Evolutionary conservation across 1,284 basidiomycete species (phyloP), one percentile per base, ranked within the genome.

Genomic region (Leucoagaricus sp.): DNA sequence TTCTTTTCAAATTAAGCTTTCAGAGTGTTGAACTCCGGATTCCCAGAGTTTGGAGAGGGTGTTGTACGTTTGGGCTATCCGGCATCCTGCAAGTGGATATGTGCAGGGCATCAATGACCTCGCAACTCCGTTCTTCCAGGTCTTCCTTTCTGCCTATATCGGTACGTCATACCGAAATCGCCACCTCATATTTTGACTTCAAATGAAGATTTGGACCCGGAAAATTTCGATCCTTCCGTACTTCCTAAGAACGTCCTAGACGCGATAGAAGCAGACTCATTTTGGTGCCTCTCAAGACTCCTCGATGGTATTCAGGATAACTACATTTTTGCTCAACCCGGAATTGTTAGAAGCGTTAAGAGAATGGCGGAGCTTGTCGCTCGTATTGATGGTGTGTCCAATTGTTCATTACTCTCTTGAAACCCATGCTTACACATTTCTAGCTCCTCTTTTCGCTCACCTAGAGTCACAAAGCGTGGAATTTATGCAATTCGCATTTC

Each of bases 61-160:
- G 60, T 75, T 98, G 29, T 98, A 98, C 65, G 94, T 98, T 17
- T 98, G 95, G 95, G 96, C 96, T 7, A 96, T 98, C 65, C 84
- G 96, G 60, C 96, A 98, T 76, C 95, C 95, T 1, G 95, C 96
- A 0, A 94, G 91, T 61, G 95, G 95, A 9, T 98, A 98, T 70
- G 95, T 98, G 7, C 95, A 98, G 72, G 95, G 95, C 19, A 98
- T 98, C 72, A 98, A 98, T 70, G 95, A 98, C 70, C 87, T 98
- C 45, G 95, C 87, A 4, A 96, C 93, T 3, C 95, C 95, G 0
- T 97, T 97, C 74, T 96, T 95, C 67, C 91, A 97, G 72, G 91
- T 96, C 1, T 97, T 96, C 69, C 78, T 96, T 23, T 92, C 91
- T 25, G 87, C 90, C 50, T 97, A 96, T 69, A 93, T 97, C 57